Evolutionary conservation across 2,329 filamentous ascomycete species (phyloP), one percentile per base, ranked within the genome.

Genomic region (Leptographium procerum): DNA sequence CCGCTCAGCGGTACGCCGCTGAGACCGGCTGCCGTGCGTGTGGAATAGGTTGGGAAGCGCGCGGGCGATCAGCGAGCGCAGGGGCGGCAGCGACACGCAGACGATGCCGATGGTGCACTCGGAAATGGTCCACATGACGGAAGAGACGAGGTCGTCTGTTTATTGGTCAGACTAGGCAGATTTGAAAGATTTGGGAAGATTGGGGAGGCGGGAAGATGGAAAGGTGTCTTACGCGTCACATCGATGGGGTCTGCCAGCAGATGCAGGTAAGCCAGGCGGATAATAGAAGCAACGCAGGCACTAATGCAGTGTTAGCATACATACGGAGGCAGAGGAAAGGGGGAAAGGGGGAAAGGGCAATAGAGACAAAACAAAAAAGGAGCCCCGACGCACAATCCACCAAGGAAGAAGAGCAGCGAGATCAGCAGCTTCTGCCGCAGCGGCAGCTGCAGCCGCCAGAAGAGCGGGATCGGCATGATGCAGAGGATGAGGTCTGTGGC

Each of bases 91-190:
- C 8, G 69, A 71, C 11, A 68, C 68, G 60, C 68, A 70, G 34
- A 69, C 63, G 59, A 71, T 71, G 52, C 66, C 68, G 14, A 70
- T 61, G 31, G 65, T 66, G 54, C 66, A 66, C 59, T 71, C 69
- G 33, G 69, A 64, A 33, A 69, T 62, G 8, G 68, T 67, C 67
- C 68, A 70, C 58, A 69, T 63, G 51, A 69, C 62, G 52, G 66
- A 66, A 0, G 62, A 61, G 22, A 66, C 65, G 33, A 70, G 63
- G 57, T 65, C 64, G 57, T 67, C 69, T 70, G 33, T 19, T 22
- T n/a, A n/a, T n/a, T 1, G 5, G n/a, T 36, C 4, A 28, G n/a
- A n/a, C n/a, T n/a, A n/a, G n/a, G 36, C 33, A 19, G 40, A 19
- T n/a, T 16, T n/a, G 40, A 1, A n/a, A 19, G 40, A 19, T 40